A percentile compares a stretch with the other conserved stretches of the same genome.
Evolutionary conservation across 495 filamentous ascomycete species (phyloP).

Genomic region (Neurospora sp.): DNA sequence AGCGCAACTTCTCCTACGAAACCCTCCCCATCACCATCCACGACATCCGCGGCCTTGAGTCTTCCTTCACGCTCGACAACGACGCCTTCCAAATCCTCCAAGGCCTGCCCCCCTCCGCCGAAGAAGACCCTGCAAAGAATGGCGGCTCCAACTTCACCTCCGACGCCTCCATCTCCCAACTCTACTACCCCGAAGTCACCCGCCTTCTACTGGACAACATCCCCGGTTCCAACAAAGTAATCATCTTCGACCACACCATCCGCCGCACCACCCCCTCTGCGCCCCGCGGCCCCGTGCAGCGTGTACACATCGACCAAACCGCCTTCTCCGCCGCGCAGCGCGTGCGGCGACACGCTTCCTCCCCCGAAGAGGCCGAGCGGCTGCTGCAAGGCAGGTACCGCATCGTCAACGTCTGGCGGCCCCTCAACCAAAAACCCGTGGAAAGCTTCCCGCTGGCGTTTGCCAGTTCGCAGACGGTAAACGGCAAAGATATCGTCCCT

Average conservation of each 20-base stretch:
- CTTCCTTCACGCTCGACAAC: slow-evolving; percentile 53
- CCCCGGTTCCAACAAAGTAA: slow-evolving; percentile 49
- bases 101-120: slow-evolving; percentile 38
- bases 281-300: slow-evolving; percentile 51
- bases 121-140: slow-evolving; percentile 10
- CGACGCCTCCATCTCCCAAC: slow-evolving; percentile 49
- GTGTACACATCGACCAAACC: slow-evolving; percentile 82
- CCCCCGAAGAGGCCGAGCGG: slow-evolving; percentile 40
- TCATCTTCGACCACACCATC: slow-evolving; percentile 89
- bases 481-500: slow-evolving; percentile 54
- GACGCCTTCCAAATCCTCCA: slow-evolving; percentile 61
- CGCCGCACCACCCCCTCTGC: slow-evolving; percentile 48
- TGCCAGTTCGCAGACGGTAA: slow-evolving; percentile 50
- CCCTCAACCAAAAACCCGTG: slow-evolving; percentile 66
- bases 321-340: slow-evolving; percentile 49
- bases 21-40: slow-evolving; percentile 40
- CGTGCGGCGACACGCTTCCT: slow-evolving; percentile 49
- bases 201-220: slow-evolving; percentile 50
- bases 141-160: slow-evolving; percentile 44
- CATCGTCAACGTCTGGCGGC: slow-evolving; percentile 84
- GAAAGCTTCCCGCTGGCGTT: slow-evolving; percentile 61
- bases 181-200: slow-evolving; percentile 82
- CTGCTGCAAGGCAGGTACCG: slow-evolving; percentile 56
- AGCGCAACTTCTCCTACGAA: slow-evolving; percentile 51
- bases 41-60: slow-evolving; percentile 61